Evolutionary conservation across 2,329 filamentous ascomycete species (phyloP), one percentile per base, ranked within the genome.

Genomic region (Catunica adiposa): DNA sequence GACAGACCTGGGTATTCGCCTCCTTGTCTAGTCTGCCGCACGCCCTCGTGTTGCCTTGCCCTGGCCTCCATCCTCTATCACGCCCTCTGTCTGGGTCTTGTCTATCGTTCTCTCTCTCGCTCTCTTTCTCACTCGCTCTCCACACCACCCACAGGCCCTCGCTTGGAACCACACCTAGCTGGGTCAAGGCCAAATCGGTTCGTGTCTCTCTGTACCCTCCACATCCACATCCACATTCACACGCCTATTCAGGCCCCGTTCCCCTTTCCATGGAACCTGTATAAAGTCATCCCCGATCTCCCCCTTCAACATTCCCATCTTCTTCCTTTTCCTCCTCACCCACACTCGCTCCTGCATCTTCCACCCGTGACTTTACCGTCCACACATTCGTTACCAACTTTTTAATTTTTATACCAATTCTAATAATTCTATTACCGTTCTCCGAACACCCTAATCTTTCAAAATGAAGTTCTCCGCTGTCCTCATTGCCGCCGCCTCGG

Each of bases 401-500:
- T 54, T 54, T 57, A 57, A 54, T 57, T 37, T 54, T 26, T 55
- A 37, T 42, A 26, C 52, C n/a, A 50, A 62, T 65, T 71, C 63
- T 67, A 71, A 62, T 61, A 66, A 66, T 64, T 61, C 64, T 64
- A 70, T 67, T 71, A 68, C 67, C 63, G 66, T 64, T 64, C 59
- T 58, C 66, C 70, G 70, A 69, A 66, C 66, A 66, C 66, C 61
- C 68, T 68, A 71, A 71, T 53, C 70, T 71, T 71, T 72, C 76
- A 81, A 79, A 68, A 82, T 82, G 79, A 78, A 81, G 77, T 80
- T 75, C 77, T 68, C 76, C 65, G 44, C 74, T 64, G 68, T 71
- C 66, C 64, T 76, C 62, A 65, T 75, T 65, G 75, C 68, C 63
- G 70, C 74, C 70, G 71, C 67, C 66, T 69, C 71, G 64, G 74